Evolutionary conservation across 176 grass and related monocot genomes (phyloP).

Genomic region (Oryza nivara): DNA sequence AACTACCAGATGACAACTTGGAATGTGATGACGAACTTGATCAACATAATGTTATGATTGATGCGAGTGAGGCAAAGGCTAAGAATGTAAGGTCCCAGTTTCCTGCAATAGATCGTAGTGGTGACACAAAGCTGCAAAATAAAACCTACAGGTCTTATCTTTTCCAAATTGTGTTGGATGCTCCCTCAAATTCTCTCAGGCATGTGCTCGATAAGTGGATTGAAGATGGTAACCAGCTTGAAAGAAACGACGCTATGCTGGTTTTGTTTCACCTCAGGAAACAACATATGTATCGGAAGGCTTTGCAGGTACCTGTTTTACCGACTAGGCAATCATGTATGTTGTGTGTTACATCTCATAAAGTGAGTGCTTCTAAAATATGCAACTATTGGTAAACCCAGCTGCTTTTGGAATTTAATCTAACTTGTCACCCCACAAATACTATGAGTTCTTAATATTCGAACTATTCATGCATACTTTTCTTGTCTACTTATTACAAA

Average conservation of each 20-base stretch:
- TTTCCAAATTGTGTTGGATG: slow-evolving; percentile 39
- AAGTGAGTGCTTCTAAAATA: not conserved
- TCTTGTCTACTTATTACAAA: not conserved
- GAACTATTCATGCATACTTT: not conserved
- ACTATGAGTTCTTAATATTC: not conserved
- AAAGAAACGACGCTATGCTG: slow-evolving; percentile 16
- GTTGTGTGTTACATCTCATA: not conserved
- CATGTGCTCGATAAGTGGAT: slow-evolving; percentile 43
- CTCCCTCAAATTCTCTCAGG: slow-evolving; percentile 18
- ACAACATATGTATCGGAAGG: slow-evolving; percentile 39
- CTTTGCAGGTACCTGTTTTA: slow-evolving; percentile 49
- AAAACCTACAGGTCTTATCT: slow-evolving; percentile 26
- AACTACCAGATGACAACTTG: not conserved
- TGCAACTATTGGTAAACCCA: slow-evolving; percentile 9
- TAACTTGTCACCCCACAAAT: not conserved
- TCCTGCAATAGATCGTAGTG: not conserved
- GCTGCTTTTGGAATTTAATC: slow-evolving; percentile 26
- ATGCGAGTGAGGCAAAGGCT: not conserved
- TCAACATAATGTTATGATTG: not conserved
- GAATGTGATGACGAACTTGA: not conserved
- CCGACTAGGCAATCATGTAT: slow-evolving; percentile 7
- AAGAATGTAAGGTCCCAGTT: not conserved
- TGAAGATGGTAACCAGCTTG: slow-evolving; percentile 37
- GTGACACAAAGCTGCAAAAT: slow-evolving; percentile 1
- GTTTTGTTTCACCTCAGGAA: slow-evolving; percentile 46